These are phyloP conservation scores for Apiospora kogelbergensis DNA, from an alignment of 2,329 filamentous ascomycete species.

Conservation along the genomic window DNA sequence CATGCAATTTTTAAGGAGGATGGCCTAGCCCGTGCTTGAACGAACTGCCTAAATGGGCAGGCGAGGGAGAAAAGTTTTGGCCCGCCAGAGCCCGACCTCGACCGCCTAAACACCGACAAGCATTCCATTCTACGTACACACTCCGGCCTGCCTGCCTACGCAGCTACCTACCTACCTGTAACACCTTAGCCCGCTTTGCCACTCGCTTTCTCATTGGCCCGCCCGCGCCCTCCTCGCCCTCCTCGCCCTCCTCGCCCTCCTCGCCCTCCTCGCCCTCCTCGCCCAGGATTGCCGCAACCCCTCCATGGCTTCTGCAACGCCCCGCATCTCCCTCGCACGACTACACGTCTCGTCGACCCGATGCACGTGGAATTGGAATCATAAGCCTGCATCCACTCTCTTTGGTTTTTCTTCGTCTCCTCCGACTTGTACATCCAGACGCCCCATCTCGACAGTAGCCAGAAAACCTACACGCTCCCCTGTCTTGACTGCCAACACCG, in stretches of 20 bases:
- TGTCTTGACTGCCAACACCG: background rate
- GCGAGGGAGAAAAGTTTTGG: background rate
- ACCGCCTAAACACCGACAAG: no score
- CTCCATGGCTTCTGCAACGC: slow-evolving; percentile 16
- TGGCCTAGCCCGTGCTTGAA: background rate
- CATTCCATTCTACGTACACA: no score
- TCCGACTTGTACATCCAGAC: background rate
- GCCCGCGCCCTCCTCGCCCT: slow-evolving; percentile 9
- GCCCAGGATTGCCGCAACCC: background rate
- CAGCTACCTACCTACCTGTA: slow-evolving; percentile 8
- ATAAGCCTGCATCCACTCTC: slow-evolving; percentile 5
- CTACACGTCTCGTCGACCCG: background rate
- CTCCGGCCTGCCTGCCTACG: background rate
- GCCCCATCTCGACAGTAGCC: background rate
- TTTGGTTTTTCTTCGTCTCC: slow-evolving; percentile 12
- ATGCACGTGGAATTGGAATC: background rate
- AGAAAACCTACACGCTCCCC: background rate
- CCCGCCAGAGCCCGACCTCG: background rate
- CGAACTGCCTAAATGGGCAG: background rate
- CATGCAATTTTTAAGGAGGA: background rate
- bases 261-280: no score
- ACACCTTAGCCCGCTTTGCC: slow-evolving; percentile 11
- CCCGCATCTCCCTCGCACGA: slow-evolving; percentile 23
- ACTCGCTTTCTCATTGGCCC: slow-evolving; percentile 14
- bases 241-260: slow-evolving; percentile 2